Conservation (phyloP, 768 basidiomycete species). For the Mycena maculata region DNA sequence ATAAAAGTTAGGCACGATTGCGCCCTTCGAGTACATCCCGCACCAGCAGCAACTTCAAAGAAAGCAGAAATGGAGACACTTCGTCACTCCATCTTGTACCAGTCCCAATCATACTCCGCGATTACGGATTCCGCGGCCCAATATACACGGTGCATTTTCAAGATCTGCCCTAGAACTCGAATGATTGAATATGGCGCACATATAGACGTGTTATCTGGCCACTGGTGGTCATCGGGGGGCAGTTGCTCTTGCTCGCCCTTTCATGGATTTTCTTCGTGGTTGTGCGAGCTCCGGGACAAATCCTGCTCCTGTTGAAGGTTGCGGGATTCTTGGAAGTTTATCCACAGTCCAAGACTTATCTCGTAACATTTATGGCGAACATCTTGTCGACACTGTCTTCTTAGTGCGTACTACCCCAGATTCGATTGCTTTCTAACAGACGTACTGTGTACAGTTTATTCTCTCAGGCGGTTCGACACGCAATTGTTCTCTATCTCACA, state of each 20-base stretch:
- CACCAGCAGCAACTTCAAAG: no score
- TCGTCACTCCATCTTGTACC: no score
- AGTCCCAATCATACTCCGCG: no score
- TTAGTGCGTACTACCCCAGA: background rate
- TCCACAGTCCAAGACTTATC: slow-evolving; percentile 15
- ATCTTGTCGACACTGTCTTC: slow-evolving; percentile 15
- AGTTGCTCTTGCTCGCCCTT: background rate
- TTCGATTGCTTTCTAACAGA: background rate
- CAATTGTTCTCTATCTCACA: slow-evolving; percentile 5
- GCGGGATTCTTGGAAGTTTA: background rate
- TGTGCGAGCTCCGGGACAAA: slow-evolving; percentile 5
- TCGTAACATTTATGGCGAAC: slow-evolving; percentile 14
- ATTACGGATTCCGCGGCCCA: background rate
- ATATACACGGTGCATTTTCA: background rate
- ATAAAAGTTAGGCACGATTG: no score
- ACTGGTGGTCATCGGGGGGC: slow-evolving; percentile 3
- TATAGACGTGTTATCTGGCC: slow-evolving; percentile 1
- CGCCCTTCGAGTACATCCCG: no score
- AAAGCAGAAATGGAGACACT: no score
- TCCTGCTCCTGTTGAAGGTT: background rate
- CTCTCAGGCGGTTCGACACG: slow-evolving; percentile 15
- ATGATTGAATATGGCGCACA: background rate
- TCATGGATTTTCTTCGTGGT: slow-evolving; percentile 1
- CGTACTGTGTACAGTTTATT: slow-evolving; percentile 6
- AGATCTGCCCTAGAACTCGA: background rate